phyloP scores from a whole-genome alignment of 1,284 basidiomycete species.

The Anthracocystis walkeri region DNA sequence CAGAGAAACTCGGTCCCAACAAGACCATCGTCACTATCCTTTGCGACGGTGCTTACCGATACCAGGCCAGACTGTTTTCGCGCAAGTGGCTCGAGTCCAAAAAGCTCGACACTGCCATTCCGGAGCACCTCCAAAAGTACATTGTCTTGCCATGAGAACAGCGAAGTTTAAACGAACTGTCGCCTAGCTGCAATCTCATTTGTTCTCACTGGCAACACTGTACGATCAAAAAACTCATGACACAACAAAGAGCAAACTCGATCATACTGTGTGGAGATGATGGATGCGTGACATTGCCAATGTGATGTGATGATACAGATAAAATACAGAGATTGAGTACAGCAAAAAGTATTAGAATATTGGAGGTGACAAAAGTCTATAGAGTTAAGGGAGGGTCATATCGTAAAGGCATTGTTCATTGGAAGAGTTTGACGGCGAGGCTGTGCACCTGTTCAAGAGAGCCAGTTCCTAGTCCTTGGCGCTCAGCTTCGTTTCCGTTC shows the following conservation, averaged over 20 bases:
- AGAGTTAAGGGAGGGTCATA: not conserved
- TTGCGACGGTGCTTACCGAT: slow-evolving; percentile 94
- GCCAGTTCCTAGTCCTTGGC: slow-evolving; percentile 40
- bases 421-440: slow-evolving; percentile 15
- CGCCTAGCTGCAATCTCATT: no score
- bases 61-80: slow-evolving; percentile 96
- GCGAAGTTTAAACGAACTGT: no score
- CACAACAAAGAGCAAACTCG: not conserved
- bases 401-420: slow-evolving; percentile 19
- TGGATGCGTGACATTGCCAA: not conserved
- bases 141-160: slow-evolving; percentile 76
- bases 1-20: slow-evolving; percentile 83
- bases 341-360: not conserved
- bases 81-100: slow-evolving; percentile 91
- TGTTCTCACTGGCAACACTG: not conserved
- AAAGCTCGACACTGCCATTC: slow-evolving; percentile 82
- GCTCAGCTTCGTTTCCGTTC: slow-evolving; percentile 10
- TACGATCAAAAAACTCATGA: not conserved
- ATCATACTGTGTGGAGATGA: not conserved
- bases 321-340: slow-evolving; percentile 21
- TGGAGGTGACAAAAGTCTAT: not conserved
- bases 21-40: slow-evolving; percentile 88
- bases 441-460: slow-evolving; percentile 33
- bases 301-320: slow-evolving; percentile 17
- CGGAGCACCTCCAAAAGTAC: slow-evolving; percentile 87